A percentile compares a stretch with the other conserved stretches of the same genome.
Conservation (phyloP, 2,329 filamentous ascomycete species). For the Chrysosphaeria jannelii region DNA sequence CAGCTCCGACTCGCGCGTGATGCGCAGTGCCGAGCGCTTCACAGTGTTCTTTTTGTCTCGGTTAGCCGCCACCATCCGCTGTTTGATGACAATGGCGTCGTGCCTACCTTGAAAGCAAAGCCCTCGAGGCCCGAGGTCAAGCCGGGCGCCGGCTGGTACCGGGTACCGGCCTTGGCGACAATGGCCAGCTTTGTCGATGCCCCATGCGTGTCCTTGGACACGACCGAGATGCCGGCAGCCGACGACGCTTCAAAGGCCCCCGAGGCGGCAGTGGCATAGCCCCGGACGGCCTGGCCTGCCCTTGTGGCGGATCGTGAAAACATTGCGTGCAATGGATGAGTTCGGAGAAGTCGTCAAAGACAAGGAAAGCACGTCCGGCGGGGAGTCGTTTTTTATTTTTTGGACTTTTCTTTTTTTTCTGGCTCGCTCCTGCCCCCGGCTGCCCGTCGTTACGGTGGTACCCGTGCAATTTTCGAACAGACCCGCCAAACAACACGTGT, state of each 20-base stretch:
- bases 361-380: too few species aligned
- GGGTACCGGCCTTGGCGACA: constrained; percentile 78
- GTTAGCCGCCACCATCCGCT: neutral
- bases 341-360: too few species aligned
- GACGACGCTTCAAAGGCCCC: constrained; percentile 74
- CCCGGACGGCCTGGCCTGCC: constrained; percentile 24
- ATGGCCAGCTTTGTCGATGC: constrained; percentile 76
- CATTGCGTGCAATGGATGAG: too few species aligned
- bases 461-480: too few species aligned
- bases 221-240: constrained; percentile 69
- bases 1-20: constrained; percentile 82
- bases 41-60: constrained; percentile 41
- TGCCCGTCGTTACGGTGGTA: too few species aligned
- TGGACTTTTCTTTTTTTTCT: too few species aligned
- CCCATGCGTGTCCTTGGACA: constrained; percentile 64
- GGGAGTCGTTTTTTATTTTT: too few species aligned
- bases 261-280: constrained; percentile 23
- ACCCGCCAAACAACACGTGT: too few species aligned
- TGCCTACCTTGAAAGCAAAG: constrained; percentile 80
- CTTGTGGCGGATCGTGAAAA: constrained; percentile 28
- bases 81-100: constrained; percentile 3
- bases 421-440: too few species aligned
- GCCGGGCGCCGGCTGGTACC: constrained; percentile 73
- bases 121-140: constrained; percentile 72
- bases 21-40: constrained; percentile 68